Evolutionary conservation across 441 rosid species (phyloP).

Genomic region (Monsonia emarginata): DNA sequence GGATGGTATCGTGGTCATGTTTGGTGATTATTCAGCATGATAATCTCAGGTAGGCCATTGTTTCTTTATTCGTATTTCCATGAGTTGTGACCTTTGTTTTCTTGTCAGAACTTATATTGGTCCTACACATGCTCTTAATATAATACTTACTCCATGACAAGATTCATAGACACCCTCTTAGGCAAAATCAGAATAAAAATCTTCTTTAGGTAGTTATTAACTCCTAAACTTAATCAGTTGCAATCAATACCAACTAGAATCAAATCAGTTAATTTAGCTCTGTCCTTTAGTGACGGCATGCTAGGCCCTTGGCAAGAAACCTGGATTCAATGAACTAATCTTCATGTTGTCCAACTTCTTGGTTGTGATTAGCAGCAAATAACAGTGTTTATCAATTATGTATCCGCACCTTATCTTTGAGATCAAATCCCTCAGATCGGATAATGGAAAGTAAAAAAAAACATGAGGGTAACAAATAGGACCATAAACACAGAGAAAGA

Average conservation of each 20-base stretch:
- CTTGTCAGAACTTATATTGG: not conserved
- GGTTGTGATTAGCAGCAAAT: not conserved
- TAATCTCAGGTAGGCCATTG: conserved; percentile 1
- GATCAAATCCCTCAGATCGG: not conserved
- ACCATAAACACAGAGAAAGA: not conserved
- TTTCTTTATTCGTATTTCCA: not conserved
- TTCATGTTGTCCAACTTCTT: not conserved
- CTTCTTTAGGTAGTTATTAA: too few species aligned
- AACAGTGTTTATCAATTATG: not conserved
- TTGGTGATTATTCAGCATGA: not conserved
- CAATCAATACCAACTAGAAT: too few species aligned
- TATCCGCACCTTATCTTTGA: not conserved
- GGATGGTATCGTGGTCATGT: not conserved
- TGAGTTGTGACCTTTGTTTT: not conserved
- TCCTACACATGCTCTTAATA: too few species aligned
- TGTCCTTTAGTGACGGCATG: too few species aligned
- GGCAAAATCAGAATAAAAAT: too few species aligned
- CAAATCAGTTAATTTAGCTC: too few species aligned
- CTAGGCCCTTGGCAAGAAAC: not conserved
- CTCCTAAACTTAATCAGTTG: too few species aligned
- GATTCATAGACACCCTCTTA: too few species aligned
- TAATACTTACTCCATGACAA: too few species aligned
- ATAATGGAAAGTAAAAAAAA: not conserved
- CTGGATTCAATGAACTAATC: not conserved
- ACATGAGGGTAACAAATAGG: not conserved